Base-by-base conservation (phyloP, 305 asterid genomes). In the Stenogyne calaminthoides region DNA sequence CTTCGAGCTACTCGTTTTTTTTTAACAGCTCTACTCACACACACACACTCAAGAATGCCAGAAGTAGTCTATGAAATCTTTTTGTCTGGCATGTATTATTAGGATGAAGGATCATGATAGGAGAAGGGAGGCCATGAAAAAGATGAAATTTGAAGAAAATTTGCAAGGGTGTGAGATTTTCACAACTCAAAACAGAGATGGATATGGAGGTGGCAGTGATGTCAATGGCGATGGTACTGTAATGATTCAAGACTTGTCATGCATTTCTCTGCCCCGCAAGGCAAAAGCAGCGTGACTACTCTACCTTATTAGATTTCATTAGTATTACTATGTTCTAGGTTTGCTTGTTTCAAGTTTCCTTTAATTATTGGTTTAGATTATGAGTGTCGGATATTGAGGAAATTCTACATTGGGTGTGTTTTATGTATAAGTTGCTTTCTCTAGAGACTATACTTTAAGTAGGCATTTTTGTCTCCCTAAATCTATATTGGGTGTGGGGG, bases 91-190 rank as follows among this genome's bases (percentile, higher is more conserved):
- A 22, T 57, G 61, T 72, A 49, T 61, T 72, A 49, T 61, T 54
- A 80, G 79, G 78, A 72, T 76, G 63, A 67, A 76, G 9, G 84
- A 80, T 73, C 84, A 77, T 60, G 81, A 73, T 8, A 36, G 75
- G 20, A 80, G 79, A 78, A 80, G 81, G 72, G 61, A 77, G 77
- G 76, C 29, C 37, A 69, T 77, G 39, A 77, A 64, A 64, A 80
- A 52, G 77, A 69, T 61, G 76, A 67, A 64, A 51, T 69, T 64
- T 72, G 62, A 62, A 69, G 71, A 64, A 36, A 40, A 56, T 34
- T 2, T 71, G 59, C 68, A 58, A 22, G 20, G 9, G 37, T 67
- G n/a, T 32, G 76, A 68, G 67, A 71, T 59, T 22, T 56, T 49
- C 10, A 49, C 55, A 46, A 56, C 60, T 9, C 61, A 20, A 5